Percentiles rank a stretch among this genome's conserved stretches.
phyloP scores from a whole-genome alignment of 192 early-diverging fungal genomes.

The Tieghemiomyces parasiticus region DNA sequence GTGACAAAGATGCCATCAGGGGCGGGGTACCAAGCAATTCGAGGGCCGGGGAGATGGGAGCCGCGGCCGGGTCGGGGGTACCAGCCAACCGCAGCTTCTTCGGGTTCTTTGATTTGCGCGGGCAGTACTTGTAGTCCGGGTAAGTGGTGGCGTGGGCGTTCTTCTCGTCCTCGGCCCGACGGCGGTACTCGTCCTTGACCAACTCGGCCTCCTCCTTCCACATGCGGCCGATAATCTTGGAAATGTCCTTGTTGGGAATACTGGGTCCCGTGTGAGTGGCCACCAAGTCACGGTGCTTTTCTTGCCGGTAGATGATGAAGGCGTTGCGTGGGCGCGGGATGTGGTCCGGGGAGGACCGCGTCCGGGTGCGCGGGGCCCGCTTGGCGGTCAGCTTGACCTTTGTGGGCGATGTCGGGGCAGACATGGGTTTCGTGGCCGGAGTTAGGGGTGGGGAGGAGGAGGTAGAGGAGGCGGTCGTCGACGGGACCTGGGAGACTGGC shows the following conservation, averaged over 20 bases:
- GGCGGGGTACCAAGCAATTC: background rate
- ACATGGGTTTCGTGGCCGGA: background rate
- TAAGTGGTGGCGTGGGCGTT: constrained; percentile 30
- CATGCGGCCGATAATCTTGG: constrained; percentile 38
- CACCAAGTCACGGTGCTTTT: constrained; percentile 35
- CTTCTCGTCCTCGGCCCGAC: constrained; percentile 33
- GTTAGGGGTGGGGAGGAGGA: no score
- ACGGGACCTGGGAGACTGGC: background rate
- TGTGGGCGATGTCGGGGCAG: background rate
- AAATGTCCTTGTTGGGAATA: constrained; percentile 36
- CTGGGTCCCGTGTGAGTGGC: constrained; percentile 22
- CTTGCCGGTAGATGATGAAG: constrained; percentile 39
- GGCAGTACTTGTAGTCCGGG: constrained; percentile 45
- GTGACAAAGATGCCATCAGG: no score
- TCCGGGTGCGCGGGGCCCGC: background rate
- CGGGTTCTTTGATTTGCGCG: constrained; percentile 20
- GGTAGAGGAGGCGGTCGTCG: background rate
- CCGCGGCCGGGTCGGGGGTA: background rate
- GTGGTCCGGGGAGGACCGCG: background rate
- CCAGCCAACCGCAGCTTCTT: background rate
- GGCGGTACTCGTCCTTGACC: constrained; percentile 30
- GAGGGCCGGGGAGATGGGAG: background rate
- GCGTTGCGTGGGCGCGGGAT: constrained; percentile 30
- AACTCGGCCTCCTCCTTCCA: constrained; percentile 35
- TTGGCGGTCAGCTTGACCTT: background rate